Conservation (phyloP, 208 protist genomes). For the Herpetomonas tarakana region DNA sequence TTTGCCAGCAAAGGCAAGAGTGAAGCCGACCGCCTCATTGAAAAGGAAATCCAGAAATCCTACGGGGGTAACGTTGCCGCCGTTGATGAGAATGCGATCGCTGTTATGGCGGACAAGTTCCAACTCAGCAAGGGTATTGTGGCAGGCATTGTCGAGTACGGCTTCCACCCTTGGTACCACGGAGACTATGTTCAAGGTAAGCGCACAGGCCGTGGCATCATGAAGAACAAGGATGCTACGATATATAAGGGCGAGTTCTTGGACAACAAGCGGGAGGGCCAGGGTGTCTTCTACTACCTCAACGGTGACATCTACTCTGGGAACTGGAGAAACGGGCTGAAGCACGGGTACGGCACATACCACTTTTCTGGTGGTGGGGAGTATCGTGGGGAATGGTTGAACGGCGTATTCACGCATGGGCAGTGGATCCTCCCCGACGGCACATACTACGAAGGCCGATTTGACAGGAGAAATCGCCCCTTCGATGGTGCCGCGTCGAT, state of each 20-base stretch:
- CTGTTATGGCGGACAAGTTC: constrained; percentile 42
- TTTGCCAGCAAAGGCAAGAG: constrained; percentile 73
- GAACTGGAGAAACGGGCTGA: constrained; percentile 75
- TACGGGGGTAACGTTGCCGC: constrained; percentile 34
- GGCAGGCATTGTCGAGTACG: constrained; percentile 59
- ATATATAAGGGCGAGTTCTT: constrained; percentile 91
- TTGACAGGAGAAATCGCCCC: constrained; percentile 86
- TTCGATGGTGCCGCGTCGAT: constrained; percentile 69
- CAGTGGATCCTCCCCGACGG: constrained; percentile 88
- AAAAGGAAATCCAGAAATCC: constrained; percentile 48
- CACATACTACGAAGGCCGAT: constrained; percentile 87
- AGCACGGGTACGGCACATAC: constrained; percentile 90
- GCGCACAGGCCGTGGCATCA: constrained; percentile 72
- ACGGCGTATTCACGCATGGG: constrained; percentile 79
- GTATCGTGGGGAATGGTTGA: constrained; percentile 77
- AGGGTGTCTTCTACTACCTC: constrained; percentile 91
- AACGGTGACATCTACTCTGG: constrained; percentile 91
- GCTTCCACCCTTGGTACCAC: constrained; percentile 76
- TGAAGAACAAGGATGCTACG: constrained; percentile 90
- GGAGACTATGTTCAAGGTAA: constrained; percentile 85
- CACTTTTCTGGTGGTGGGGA: constrained; percentile 79
- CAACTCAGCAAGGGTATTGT: constrained; percentile 67
- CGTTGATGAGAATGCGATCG: constrained; percentile 15
- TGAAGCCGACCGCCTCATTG: constrained; percentile 77
- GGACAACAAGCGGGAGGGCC: constrained; percentile 84